Percentiles rank a stretch among this genome's conserved stretches.
Conservation (phyloP, 192 early-diverging fungal genomes). For the Coemansia reversa region DNA sequence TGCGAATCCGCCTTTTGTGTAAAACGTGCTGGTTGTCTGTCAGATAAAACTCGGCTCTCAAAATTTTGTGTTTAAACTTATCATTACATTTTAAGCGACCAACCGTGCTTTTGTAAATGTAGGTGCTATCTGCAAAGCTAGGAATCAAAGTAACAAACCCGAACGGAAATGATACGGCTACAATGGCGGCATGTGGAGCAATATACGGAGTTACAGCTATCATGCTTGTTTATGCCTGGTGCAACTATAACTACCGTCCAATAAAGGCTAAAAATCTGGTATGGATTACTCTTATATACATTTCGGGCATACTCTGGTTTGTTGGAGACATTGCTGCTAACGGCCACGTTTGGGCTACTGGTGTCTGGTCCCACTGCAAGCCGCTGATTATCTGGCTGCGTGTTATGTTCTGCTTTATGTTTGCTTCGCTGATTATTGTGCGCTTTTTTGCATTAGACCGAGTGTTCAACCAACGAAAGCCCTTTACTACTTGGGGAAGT, state of each 20-base stretch:
- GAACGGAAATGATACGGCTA: slow-evolving; percentile 12
- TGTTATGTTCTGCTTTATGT: slow-evolving; percentile 40
- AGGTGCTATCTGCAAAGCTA: neutral
- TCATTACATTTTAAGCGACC: no score
- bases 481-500: slow-evolving; percentile 24
- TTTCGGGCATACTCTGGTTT: slow-evolving; percentile 45
- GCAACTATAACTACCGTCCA: slow-evolving; percentile 39
- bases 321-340: slow-evolving; percentile 36
- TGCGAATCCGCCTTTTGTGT: no score
- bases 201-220: slow-evolving; percentile 33
- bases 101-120: neutral
- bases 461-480: slow-evolving; percentile 46
- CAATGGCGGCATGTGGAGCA: slow-evolving; percentile 12
- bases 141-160: slow-evolving; percentile 9
- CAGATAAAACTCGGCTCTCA: no score
- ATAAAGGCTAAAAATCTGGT: slow-evolving; percentile 45
- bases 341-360: slow-evolving; percentile 31
- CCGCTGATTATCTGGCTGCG: slow-evolving; percentile 46
- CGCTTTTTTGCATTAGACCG: slow-evolving; percentile 49
- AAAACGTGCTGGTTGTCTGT: no score
- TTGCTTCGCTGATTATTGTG: slow-evolving; percentile 26
- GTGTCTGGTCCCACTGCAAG: slow-evolving; percentile 36
- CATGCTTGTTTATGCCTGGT: slow-evolving; percentile 37
- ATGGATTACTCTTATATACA: slow-evolving; percentile 30
- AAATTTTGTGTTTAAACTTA: no score